Percentiles rank a stretch among this genome's conserved stretches.
phyloP scores from a whole-genome alignment of 805 yeast species.

The Candida berthetii region DNA sequence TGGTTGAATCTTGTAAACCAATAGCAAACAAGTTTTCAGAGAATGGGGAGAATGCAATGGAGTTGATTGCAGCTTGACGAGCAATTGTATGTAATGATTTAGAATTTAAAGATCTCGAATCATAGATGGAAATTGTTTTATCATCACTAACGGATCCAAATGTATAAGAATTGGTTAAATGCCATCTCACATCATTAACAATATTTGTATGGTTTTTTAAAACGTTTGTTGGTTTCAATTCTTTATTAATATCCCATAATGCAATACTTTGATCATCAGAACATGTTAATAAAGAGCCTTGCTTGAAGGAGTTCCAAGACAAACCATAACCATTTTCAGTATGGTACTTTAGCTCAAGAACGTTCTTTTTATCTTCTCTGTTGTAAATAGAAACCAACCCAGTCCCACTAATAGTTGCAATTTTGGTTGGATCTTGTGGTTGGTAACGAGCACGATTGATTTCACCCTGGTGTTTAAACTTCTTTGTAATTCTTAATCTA shows the following conservation, averaged over 20 bases:
- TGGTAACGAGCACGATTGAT: conserved; percentile 67
- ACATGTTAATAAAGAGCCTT: conserved; percentile 49
- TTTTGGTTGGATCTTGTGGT: conserved; percentile 50
- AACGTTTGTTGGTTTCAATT: conserved; percentile 21
- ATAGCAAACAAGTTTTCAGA: conserved; percentile 56
- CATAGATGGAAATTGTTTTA: conserved; percentile 45
- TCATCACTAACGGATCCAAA: conserved; percentile 79
- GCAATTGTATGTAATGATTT: conserved; percentile 20
- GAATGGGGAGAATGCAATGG: conserved; percentile 60
- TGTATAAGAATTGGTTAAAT: conserved; percentile 34
- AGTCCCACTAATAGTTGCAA: conserved; percentile 63
- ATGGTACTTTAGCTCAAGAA: conserved; percentile 40
- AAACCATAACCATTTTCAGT: conserved; percentile 70
- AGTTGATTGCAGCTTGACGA: conserved; percentile 41
- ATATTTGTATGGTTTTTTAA: conserved; percentile 43
- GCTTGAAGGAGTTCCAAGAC: conserved; percentile 48
- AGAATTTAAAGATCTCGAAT: conserved; percentile 32
- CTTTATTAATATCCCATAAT: conserved; percentile 43
- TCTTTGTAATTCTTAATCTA: conserved; percentile 53
- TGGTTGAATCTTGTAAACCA: conserved; percentile 64
- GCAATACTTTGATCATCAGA: conserved; percentile 65
- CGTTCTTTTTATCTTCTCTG: conserved; percentile 19
- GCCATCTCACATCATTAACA: conserved; percentile 78
- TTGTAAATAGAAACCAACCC: conserved; percentile 57
- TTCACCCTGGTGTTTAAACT: conserved; percentile 56